Base-by-base conservation (phyloP, 106 monocot species). In the Platanthera guangdongensis region DNA sequence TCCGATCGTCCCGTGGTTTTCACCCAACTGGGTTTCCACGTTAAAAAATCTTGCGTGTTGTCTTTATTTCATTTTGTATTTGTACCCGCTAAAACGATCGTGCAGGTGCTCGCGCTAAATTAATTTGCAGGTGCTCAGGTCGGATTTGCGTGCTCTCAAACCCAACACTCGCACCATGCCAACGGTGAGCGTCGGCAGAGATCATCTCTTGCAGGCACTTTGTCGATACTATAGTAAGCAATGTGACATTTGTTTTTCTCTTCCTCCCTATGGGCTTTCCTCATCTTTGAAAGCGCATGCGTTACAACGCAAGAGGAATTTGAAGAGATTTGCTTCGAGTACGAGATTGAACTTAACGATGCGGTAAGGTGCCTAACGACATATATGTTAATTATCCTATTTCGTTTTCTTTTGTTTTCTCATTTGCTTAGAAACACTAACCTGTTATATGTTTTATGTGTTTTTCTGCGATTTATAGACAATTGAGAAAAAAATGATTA, bases 321-420 rank as follows among this genome's bases (percentile, higher is more conserved):
- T 78, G 97, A 99, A 15, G 85, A 80, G 46, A 83, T 99, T 10
- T 99, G 94, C 82, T 99, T 99, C 78, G 84, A 94, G 67, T 99
- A 88, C 47, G 97, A 94, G 9, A 94, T 99, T 71, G 97, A 99
- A 65, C 94, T 99, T 53, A 94, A 99, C 45, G 94, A 99, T 54
- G 97, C 88, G 78, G 96, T 96, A 51, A 81, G 83, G 15, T 72
- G 12, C 6, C 13, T 6, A 4, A 8, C 49, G 69, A 7, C 25
- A 47, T 9, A n/a, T 47, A 49, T 10, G 70, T 68, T 1, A 28
- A 21, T 7, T 9, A 47, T 9, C 64, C 30, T 77, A 28, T 8
- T 10, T 83, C 14, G 11, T 6, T 75, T 19, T 60, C 47, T 12
- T 6, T 14, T 75, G 13, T 77, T 18, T 67, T 9, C 22, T 80